A percentile compares a stretch with the other conserved stretches of the same genome.
These are phyloP conservation scores for Phytophthora sansomeana DNA, from an alignment of 352 stramenopile genomes.

Conservation along the genomic window DNA sequence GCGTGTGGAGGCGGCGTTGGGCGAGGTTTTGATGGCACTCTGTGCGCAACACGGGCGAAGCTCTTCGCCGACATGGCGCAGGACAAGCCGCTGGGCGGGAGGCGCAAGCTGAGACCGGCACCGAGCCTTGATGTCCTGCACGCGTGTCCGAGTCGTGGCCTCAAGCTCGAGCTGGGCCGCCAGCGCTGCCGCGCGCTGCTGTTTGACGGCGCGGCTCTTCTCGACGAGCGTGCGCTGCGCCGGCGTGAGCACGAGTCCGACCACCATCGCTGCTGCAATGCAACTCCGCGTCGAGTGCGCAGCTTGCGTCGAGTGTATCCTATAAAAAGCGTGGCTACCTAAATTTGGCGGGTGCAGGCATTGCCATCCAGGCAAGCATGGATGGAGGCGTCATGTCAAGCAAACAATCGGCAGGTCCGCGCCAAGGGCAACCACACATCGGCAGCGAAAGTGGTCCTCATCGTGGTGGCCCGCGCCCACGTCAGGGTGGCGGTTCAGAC, in stretches of 20 bases:
- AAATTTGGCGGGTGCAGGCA: conserved; percentile 15
- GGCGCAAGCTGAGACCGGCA: conserved; percentile 31
- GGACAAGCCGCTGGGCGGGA: conserved; percentile 50
- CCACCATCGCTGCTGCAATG: conserved; percentile 21
- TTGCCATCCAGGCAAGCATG: no score
- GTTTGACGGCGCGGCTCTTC: conserved; percentile 57
- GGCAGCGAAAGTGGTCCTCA: conserved; percentile 1
- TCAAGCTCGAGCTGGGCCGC: conserved; percentile 50
- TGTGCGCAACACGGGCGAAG: conserved; percentile 57
- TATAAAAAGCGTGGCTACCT: conserved; percentile 28
- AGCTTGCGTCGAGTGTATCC: conserved; percentile 1
- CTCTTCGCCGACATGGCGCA: conserved; percentile 71
- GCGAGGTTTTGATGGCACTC: conserved; percentile 15
- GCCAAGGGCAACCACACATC: conserved; percentile 12
- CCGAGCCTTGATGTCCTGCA: conserved; percentile 46
- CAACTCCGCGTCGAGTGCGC: background rate
- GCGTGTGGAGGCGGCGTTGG: background rate
- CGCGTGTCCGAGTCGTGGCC: conserved; percentile 28
- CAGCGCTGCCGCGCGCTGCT: conserved; percentile 45
- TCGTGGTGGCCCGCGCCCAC: no score
- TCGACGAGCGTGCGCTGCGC: conserved; percentile 61
- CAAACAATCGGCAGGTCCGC: background rate
- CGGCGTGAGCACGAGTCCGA: conserved; percentile 50
- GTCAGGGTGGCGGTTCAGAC: conserved; percentile 7
- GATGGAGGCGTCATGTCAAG: background rate